These are phyloP conservation scores for Blastocystis sp. DNA, from an alignment of 352 stramenopile species.

Conservation along the genomic window DNA sequence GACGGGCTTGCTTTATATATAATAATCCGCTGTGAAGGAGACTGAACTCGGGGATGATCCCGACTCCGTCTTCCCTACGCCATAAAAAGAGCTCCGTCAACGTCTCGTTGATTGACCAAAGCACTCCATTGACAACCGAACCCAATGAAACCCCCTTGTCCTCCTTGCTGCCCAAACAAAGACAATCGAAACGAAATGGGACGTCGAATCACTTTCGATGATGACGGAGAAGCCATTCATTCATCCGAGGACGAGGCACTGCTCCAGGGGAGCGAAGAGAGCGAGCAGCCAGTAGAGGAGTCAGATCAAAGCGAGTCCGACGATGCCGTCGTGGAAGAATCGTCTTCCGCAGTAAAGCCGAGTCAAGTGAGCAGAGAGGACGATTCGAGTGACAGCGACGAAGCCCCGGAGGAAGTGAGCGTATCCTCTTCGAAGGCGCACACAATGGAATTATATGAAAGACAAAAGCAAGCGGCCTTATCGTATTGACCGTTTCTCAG, in stretches of 20 bases:
- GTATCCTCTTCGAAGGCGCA: background rate
- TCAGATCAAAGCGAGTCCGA: background rate
- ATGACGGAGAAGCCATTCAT: conserved; percentile 9
- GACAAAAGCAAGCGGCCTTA: conserved; percentile 25
- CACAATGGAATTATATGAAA: conserved; percentile 53
- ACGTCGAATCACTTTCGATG: background rate
- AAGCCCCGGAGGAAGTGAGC: conserved; percentile 58
- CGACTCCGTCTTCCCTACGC: too few relatives aligned
- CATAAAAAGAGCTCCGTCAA: too few relatives aligned
- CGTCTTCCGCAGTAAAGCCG: background rate
- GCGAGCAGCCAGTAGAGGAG: background rate
- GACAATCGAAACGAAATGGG: background rate
- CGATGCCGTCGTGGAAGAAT: background rate
- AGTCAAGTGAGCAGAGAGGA: background rate
- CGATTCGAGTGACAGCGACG: conserved; percentile 31
- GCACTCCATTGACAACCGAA: too few relatives aligned
- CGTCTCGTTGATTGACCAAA: too few relatives aligned
- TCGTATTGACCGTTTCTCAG: background rate
- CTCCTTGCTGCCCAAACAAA: too few relatives aligned
- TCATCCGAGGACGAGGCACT: background rate
- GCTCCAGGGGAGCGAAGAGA: background rate
- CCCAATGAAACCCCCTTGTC: background rate
- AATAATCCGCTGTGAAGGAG: too few relatives aligned
- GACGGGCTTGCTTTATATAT: too few relatives aligned
- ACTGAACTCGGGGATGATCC: too few relatives aligned